Base-by-base conservation (phyloP, 225 moss, liverwort and hornwort genomes). In the Rhytidiadelphus loreus region DNA sequence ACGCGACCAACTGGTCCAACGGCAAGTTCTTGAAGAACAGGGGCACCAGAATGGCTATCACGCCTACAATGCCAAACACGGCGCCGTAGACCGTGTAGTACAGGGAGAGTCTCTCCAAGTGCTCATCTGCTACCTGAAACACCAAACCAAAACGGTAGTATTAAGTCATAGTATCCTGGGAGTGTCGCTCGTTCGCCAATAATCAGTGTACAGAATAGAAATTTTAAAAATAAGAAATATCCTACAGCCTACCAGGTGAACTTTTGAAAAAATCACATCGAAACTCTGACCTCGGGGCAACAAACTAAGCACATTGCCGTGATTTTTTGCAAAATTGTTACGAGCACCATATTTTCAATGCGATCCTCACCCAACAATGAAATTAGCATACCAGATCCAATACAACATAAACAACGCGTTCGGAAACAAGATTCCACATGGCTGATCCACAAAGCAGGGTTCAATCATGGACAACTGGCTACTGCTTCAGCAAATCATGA, bases 81-180 rank as follows among this genome's bases (percentile, higher is more conserved):
- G 90, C 26, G 5, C 95, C 96, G 25, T 96, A 98, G 53, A 97
- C 89, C 48, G 94, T 89, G 80, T 95, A 97, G 85, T 97, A 98
- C 12, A 95, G 77, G 8, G 96, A 93, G 80, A 98, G 57, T 86
- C 94, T 92, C 35, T 96, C 59, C 90, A 98, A 89, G 53, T 93
- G 93, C 86, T 95, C 95, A 81, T 97, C 95, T 11, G 93, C 81
- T 39, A 94, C 93, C 94, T 94, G 88, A 50, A 26, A 56, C 58
- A 80, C 3, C 59, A 59, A 80, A 28, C 29, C 80, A 80, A 58
- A 57, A 58, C 39, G 59, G 13, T 29, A 29, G 8, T 8, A 8
- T 8, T 29, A 12, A 3, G 19, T 19, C 0, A 29, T 0, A 12
- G 2, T 58, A 12, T 19, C 80, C 59, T 59, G 12, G 20, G 2